Evolutionary conservation across 2,329 filamentous ascomycete species (phyloP), one percentile per base, ranked within the genome.

Genomic region (Madurella mycetomatis): DNA sequence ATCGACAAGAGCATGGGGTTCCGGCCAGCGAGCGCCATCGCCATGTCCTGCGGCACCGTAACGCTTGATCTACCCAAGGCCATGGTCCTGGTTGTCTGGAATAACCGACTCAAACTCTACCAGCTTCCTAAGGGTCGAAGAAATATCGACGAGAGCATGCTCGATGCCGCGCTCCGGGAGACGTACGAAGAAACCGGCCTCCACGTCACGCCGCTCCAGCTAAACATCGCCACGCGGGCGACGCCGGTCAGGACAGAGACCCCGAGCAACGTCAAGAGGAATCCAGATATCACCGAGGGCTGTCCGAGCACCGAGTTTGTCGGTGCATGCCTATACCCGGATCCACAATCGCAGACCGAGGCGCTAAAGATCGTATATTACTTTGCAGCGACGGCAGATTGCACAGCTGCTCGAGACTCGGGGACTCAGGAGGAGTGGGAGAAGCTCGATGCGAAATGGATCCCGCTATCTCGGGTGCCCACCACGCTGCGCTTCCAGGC

Each of bases 81-180:
- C 30, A 70, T 69, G 51, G 67, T 78, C 5, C 66, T 77, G 31
- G 63, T 76, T 39, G 64, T 79, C 17, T 73, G 68, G 62, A 76
- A 78, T 63, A 68, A 64, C 25, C 67, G 67, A 43, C 70, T 73
- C 55, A 66, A 68, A 16, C 72, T 76, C 57, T 73, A 68, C 60
- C 75, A 78, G 63, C 67, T 78, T 7, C 76, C 76, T 47, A 78
- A 78, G 61, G 76, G 76, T 45, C 70, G 75, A 56, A 76, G 76
- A 62, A 73, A 77, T 60, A 72, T 79, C 42, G 70, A 68, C 51
- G 76, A 79, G 58, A 68, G 67, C 56, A 65, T 76, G 34, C 68
- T 71, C 25, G 64, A 64, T 2, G 68, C 75, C 0, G 76, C 76
- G 12, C 57, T 78, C 13, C 72, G 76, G 30, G 76, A 78, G 62